These are phyloP conservation scores for Przewalskia tangutica DNA, from an alignment of 257 asterid genomes.

Conservation along the genomic window DNA sequence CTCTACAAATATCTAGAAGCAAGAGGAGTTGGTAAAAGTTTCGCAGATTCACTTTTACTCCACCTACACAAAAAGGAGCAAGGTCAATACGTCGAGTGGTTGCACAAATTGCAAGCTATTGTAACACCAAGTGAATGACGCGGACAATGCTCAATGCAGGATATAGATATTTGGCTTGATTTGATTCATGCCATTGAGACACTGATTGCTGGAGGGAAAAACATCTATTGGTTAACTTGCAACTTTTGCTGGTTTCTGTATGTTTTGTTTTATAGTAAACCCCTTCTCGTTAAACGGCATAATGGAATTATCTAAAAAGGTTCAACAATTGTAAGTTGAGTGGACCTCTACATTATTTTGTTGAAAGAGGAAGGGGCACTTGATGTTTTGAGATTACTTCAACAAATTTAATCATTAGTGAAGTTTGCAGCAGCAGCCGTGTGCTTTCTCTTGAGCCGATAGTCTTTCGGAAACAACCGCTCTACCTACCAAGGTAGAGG, in stretches of 20 bases:
- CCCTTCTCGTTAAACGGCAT: background rate
- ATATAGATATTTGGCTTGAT: background rate
- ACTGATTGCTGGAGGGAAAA: background rate
- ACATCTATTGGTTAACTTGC: background rate
- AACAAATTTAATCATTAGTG: background rate
- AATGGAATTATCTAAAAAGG: background rate
- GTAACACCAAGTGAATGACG: constrained; percentile 18
- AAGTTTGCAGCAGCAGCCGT: too few relatives aligned
- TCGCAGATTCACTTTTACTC: constrained; percentile 44
- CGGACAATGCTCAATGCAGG: background rate
- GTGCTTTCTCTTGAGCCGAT: too few relatives aligned
- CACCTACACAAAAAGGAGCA: constrained; percentile 79
- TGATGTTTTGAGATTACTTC: background rate
- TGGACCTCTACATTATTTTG: background rate
- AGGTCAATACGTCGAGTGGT: constrained; percentile 63
- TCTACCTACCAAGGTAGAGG: too few relatives aligned
- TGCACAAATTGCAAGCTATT: constrained; percentile 51
- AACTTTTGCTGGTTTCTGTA: background rate
- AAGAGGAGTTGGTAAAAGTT: constrained; percentile 57
- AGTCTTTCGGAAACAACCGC: too few relatives aligned
- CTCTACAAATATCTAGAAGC: constrained; percentile 56
- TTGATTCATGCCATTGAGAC: background rate
- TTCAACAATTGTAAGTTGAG: background rate
- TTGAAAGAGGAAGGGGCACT: background rate
- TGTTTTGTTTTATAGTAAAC: background rate